phyloP scores from a whole-genome alignment of 495 filamentous ascomycete genomes.

The Mycothermus thermophilus region DNA sequence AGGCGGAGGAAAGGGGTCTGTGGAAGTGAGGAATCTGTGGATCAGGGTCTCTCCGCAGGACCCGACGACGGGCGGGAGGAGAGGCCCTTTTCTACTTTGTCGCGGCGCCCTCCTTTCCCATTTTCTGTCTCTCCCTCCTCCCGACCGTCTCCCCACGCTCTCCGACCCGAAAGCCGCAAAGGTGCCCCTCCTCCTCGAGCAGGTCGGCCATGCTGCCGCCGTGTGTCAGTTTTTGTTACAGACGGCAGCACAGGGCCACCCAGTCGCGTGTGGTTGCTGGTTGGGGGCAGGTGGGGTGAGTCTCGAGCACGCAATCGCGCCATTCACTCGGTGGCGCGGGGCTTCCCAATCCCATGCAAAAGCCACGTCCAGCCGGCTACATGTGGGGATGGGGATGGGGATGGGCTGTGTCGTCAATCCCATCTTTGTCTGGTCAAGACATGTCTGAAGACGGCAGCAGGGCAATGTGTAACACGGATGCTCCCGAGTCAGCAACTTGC shows the following conservation, averaged over 20 bases:
- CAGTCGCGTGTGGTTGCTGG: constrained; percentile 9
- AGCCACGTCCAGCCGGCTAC: too few species aligned
- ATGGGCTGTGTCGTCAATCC: too few species aligned
- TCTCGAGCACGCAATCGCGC: constrained; percentile 24
- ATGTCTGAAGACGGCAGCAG: too few species aligned
- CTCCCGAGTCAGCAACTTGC: too few species aligned
- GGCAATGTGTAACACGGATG: too few species aligned
- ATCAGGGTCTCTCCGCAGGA: not conserved
- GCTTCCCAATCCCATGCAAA: constrained; percentile 4
- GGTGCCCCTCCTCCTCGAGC: too few species aligned
- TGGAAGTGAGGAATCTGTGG: not conserved
- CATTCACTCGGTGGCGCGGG: constrained; percentile 20
- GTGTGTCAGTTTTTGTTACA: constrained; percentile 5
- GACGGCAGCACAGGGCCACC: not conserved
- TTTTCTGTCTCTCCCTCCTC: not conserved
- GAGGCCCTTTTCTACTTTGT: not conserved
- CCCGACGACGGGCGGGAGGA: not conserved
- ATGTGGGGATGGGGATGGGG: too few species aligned
- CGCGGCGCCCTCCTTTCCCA: constrained; percentile 1
- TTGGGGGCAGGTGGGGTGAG: constrained; percentile 19
- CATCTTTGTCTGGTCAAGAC: too few species aligned
- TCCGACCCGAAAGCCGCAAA: not conserved
- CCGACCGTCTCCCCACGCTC: not conserved
- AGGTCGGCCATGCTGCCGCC: constrained; percentile 1
- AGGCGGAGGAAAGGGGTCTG: too few species aligned